Evolutionary conservation across 176 grass and related monocot species (phyloP).

Genomic region (Echinochloa phyllopogon): DNA sequence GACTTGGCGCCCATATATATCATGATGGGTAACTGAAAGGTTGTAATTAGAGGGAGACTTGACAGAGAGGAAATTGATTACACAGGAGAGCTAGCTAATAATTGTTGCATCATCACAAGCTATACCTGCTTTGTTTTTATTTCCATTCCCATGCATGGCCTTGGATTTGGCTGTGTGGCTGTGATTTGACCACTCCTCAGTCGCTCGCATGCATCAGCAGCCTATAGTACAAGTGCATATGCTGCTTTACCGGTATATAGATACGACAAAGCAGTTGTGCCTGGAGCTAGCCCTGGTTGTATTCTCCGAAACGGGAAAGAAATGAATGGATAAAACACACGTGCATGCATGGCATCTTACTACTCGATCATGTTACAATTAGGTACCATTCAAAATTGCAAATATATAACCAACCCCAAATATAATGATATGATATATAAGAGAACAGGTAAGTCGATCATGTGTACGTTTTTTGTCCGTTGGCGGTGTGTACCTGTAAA

Average conservation of each 20-base stretch:
- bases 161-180: background rate
- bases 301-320: slow-evolving; percentile 34
- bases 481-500: background rate
- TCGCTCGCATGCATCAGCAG: background rate
- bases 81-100: background rate
- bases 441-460: background rate
- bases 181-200: slow-evolving; percentile 1
- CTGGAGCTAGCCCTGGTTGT: slow-evolving; percentile 13
- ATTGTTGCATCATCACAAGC: background rate
- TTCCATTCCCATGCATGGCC: background rate
- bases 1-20: slow-evolving; percentile 5
- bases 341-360: background rate
- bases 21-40: slow-evolving; percentile 21
- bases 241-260: background rate
- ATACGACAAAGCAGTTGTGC: slow-evolving; percentile 19
- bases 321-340: background rate
- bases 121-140: background rate
- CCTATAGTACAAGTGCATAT: background rate
- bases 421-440: background rate
- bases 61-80: background rate
- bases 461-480: background rate
- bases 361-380: background rate
- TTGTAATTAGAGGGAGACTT: slow-evolving; percentile 30
- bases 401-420: background rate
- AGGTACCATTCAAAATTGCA: background rate